These are phyloP conservation scores for Claviceps spartinae DNA, from an alignment of 2,329 filamentous ascomycete genomes.

Conservation along the genomic window DNA sequence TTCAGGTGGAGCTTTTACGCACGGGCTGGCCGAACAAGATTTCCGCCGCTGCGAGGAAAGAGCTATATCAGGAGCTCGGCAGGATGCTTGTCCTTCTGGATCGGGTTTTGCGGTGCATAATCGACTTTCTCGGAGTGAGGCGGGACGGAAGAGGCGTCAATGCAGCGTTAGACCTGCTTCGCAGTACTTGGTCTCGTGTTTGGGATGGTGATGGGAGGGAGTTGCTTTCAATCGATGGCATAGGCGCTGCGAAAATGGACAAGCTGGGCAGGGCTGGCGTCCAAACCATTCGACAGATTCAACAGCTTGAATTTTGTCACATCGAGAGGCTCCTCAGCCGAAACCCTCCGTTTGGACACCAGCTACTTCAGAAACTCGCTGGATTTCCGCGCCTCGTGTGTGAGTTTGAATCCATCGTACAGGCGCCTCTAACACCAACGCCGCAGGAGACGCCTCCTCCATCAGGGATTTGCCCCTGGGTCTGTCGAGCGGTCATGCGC, in stretches of 20 bases:
- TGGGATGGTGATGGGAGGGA: slow-evolving; percentile 79
- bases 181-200: slow-evolving; percentile 57
- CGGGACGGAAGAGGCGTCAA: slow-evolving; percentile 52
- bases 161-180: slow-evolving; percentile 61
- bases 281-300: slow-evolving; percentile 56
- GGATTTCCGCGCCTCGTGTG: slow-evolving; percentile 52
- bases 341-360: slow-evolving; percentile 71
- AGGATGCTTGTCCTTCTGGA: slow-evolving; percentile 22
- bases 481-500: slow-evolving; percentile 52
- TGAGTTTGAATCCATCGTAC: slow-evolving; percentile 19
- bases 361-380: slow-evolving; percentile 48
- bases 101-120: slow-evolving; percentile 22
- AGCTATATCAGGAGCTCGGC: slow-evolving; percentile 18
- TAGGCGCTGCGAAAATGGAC: slow-evolving; percentile 62
- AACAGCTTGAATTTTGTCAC: slow-evolving; percentile 48
- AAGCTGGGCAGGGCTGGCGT: slow-evolving; percentile 63
- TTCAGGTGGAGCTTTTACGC: slow-evolving; percentile 56
- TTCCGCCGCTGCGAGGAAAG: slow-evolving; percentile 17
- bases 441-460: not conserved
- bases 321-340: slow-evolving; percentile 68
- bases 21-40: slow-evolving; percentile 45
- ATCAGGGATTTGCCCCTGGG: slow-evolving; percentile 9
- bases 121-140: slow-evolving; percentile 24
- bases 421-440: not conserved
- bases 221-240: slow-evolving; percentile 66